phyloP scores from a whole-genome alignment of 352 stramenopile genomes.

The Phytophthora idaei region DNA sequence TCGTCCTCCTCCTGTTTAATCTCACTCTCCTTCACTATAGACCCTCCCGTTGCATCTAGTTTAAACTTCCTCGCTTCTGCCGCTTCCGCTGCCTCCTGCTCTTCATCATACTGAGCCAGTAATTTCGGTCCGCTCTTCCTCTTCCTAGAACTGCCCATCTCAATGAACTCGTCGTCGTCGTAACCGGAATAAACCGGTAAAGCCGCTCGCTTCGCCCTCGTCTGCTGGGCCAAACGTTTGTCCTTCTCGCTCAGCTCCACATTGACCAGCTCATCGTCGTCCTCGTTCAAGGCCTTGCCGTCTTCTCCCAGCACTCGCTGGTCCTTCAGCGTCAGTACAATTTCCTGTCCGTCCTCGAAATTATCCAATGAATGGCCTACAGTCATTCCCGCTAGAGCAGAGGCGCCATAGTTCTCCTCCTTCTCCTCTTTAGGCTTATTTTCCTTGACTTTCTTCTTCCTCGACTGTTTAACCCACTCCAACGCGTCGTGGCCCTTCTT shows the following conservation, averaged over 20 bases:
- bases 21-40: constrained; percentile 9
- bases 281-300: constrained; percentile 82
- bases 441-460: constrained; percentile 13
- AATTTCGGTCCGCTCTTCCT: constrained; percentile 51
- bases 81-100: constrained; percentile 54
- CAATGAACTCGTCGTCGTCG: constrained; percentile 97
- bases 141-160: constrained; percentile 55
- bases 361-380: constrained; percentile 88
- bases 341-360: constrained; percentile 91
- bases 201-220: constrained; percentile 44
- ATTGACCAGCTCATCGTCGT: constrained; percentile 86
- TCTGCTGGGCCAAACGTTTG: constrained; percentile 46
- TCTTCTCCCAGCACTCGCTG: constrained; percentile 81
- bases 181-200: constrained; percentile 93
- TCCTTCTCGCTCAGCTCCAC: constrained; percentile 83
- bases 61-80: constrained; percentile 61
- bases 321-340: constrained; percentile 96
- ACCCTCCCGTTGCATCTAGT: constrained; percentile 50
- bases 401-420: constrained; percentile 56
- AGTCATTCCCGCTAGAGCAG: constrained; percentile 87
- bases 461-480: constrained; percentile 77
- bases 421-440: constrained; percentile 12
- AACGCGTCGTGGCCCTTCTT: constrained; percentile 41
- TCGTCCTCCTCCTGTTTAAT: constrained; percentile 40
- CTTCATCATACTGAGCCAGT: constrained; percentile 91